These are phyloP conservation scores for Solanum medicagineum DNA, from an alignment of 257 asterid genomes.

Conservation along the genomic window DNA sequence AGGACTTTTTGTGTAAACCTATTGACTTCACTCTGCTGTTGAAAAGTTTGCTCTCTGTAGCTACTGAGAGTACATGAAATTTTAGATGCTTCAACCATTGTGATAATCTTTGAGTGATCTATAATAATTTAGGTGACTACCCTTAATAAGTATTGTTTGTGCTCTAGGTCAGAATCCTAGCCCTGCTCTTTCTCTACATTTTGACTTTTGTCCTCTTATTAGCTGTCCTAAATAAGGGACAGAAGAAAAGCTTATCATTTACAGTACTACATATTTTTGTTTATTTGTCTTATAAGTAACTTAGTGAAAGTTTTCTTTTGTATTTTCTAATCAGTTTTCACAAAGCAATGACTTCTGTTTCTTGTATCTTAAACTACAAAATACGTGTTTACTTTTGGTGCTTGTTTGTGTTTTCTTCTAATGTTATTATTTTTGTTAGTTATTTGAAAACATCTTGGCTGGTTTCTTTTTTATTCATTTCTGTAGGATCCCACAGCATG, in stretches of 20 bases:
- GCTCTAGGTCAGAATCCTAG: background rate
- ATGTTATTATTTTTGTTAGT: background rate
- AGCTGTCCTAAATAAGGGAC: background rate
- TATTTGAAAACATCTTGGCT: background rate
- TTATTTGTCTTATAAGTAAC: background rate
- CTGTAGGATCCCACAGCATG: conserved; percentile 55
- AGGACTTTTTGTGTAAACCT: background rate
- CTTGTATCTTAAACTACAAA: background rate
- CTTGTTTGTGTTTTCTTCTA: background rate
- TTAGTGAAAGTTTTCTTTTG: background rate
- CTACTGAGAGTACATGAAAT: background rate
- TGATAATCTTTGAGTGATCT: background rate
- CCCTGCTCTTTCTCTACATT: background rate
- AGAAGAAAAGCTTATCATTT: background rate
- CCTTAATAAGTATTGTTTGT: background rate
- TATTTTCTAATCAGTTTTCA: background rate
- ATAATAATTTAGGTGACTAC: background rate
- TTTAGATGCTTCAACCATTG: background rate
- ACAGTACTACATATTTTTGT: background rate
- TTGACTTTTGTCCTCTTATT: background rate
- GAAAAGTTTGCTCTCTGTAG: background rate
- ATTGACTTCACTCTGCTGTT: background rate
- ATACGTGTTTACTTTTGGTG: background rate
- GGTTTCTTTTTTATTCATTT: background rate
- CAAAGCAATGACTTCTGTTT: background rate